These are phyloP conservation scores for Trichoderma erinaceum DNA, from an alignment of 495 filamentous ascomycete genomes.

Conservation along the genomic window DNA sequence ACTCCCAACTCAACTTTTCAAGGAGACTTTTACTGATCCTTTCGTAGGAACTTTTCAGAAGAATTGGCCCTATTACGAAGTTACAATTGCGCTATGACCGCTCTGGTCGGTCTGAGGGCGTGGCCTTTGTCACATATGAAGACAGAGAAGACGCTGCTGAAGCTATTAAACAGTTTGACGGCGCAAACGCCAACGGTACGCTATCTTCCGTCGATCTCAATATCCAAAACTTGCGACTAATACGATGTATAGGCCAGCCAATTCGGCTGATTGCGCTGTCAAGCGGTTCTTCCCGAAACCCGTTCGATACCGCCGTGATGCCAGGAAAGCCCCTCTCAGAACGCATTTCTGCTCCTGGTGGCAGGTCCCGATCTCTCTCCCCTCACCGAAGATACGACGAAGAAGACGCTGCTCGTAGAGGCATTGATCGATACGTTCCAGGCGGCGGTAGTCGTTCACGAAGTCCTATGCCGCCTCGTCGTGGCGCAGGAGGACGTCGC, in stretches of 20 bases:
- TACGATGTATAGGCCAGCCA: constrained; percentile 55
- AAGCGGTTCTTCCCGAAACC: constrained; percentile 44
- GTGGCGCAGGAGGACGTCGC: constrained; percentile 40
- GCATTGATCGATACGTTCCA: constrained; percentile 82
- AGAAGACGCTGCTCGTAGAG: constrained; percentile 59
- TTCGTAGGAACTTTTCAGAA: constrained; percentile 67
- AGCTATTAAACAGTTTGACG: constrained; percentile 78
- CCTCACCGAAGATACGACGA: constrained; percentile 56
- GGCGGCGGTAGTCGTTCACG: constrained; percentile 51
- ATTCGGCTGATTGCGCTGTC: constrained; percentile 72
- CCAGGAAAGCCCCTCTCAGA: constrained; percentile 64
- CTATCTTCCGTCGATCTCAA: neutral
- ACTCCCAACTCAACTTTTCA: neutral
- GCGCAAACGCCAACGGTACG: constrained; percentile 79
- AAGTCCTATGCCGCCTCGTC: constrained; percentile 39
- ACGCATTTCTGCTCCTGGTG: constrained; percentile 55
- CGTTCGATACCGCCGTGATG: constrained; percentile 52
- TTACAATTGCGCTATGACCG: constrained; percentile 80
- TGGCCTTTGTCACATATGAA: constrained; percentile 78
- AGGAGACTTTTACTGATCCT: constrained; percentile 16
- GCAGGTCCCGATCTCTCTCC: constrained; percentile 44
- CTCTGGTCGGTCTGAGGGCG: constrained; percentile 81
- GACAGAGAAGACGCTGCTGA: constrained; percentile 58
- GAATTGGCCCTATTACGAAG: constrained; percentile 65
- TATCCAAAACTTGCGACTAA: neutral